Conservation (phyloP, 164 flowering plant species). For the Vitis rotundifolia region DNA sequence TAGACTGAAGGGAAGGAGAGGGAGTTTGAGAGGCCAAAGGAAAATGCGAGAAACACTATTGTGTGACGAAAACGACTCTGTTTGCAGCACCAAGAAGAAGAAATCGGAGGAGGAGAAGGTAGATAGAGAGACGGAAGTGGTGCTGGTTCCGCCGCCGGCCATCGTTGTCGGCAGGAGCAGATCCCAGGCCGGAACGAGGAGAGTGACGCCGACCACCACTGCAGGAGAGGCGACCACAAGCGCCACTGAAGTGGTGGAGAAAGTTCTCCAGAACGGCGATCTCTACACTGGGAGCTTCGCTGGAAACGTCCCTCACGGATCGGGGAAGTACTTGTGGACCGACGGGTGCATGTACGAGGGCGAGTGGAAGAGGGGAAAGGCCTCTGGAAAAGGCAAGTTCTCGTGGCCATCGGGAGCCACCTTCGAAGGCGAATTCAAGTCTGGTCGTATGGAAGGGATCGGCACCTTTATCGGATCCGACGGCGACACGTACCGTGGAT, state of each 20-base stretch:
- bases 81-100: conserved; percentile 25
- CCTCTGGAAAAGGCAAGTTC: conserved; percentile 76
- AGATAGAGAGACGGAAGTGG: neutral
- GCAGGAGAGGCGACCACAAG: neutral
- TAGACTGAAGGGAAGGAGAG: neutral
- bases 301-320: conserved; percentile 61
- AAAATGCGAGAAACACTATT: conserved; percentile 42
- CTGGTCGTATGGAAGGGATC: conserved; percentile 81
- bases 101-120: conserved; percentile 20
- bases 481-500: conserved; percentile 76
- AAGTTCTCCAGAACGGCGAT: conserved; percentile 77
- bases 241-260: conserved; percentile 37
- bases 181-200: conserved; percentile 47
- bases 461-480: conserved; percentile 81
- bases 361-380: conserved; percentile 77
- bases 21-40: neutral
- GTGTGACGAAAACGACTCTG: conserved; percentile 17
- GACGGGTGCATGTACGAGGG: conserved; percentile 95
- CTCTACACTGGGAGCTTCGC: conserved; percentile 68
- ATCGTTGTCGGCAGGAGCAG: conserved; percentile 36
- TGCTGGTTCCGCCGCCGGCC: conserved; percentile 16
- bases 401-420: conserved; percentile 94
- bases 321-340: conserved; percentile 80
- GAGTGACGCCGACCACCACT: conserved; percentile 49
- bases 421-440: conserved; percentile 77